A percentile compares a stretch with the other conserved stretches of the same genome.
These are phyloP conservation scores for Nitzschia sp. DNA, from an alignment of 108 stramenopile genomes.

Conservation along the genomic window DNA sequence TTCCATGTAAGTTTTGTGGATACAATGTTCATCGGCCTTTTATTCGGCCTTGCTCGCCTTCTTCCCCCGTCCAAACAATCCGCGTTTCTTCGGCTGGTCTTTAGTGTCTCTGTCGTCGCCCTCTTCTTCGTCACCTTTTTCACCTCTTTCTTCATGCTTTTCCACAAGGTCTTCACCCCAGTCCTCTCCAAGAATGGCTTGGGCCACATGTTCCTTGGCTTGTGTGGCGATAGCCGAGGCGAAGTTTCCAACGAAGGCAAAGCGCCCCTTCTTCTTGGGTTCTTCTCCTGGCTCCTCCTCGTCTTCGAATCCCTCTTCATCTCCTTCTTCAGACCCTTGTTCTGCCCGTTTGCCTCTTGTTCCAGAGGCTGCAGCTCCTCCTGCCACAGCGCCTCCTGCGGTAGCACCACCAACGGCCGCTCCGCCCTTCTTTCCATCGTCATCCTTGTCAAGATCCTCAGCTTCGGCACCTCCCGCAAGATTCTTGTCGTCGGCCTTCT, in stretches of 20 bases:
- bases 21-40: not conserved
- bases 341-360: not conserved
- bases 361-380: not conserved
- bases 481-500: conserved; percentile 12
- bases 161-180: conserved; percentile 43
- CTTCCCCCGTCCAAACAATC: conserved; percentile 22
- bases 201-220: conserved; percentile 43
- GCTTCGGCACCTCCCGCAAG: not conserved
- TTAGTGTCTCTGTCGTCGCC: not conserved
- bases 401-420: conserved; percentile 30
- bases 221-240: conserved; percentile 31
- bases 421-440: conserved; percentile 16
- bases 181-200: conserved; percentile 23
- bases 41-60: not conserved
- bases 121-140: conserved; percentile 15
- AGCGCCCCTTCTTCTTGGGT: conserved; percentile 10
- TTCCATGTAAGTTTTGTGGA: not conserved
- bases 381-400: conserved; percentile 20
- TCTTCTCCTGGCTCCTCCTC: conserved; percentile 20
- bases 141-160: conserved; percentile 23
- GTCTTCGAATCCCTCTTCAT: conserved; percentile 3
- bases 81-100: conserved; percentile 11
- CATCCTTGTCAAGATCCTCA: conserved; percentile 1
- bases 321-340: conserved; percentile 8
- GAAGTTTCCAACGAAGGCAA: conserved; percentile 19